Base-by-base conservation (phyloP, 2,329 filamentous ascomycete genomes). In the Aciculosporium take region DNA sequence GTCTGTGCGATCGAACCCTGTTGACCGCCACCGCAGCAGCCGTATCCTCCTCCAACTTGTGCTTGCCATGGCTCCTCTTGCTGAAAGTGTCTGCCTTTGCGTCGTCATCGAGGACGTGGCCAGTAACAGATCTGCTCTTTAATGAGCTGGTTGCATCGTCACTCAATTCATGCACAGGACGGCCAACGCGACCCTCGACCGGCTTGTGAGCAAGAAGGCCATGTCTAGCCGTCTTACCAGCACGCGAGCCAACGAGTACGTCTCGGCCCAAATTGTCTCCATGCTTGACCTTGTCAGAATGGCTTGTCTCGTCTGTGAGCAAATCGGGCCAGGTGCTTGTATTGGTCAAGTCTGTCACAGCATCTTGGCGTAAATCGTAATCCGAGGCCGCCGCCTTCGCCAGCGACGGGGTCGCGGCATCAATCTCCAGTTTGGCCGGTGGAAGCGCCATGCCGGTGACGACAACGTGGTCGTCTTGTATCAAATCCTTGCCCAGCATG, bases 351-450 rank as follows among this genome's bases (percentile, higher is more conserved):
- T 39, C 18, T 2, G 42, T 37, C 18, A 39, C 34, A n/a, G 42
- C 18, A 37, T 47, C 45, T 28, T 31, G 37, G 23, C 31, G 36
- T 23, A 49, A 23, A 6, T 27, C n/a, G 20, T 50, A 49, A n/a
- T 41, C 35, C 4, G 40, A 36, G 3, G 24, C 32, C 4, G 18
- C 18, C 7, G n/a, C 9, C 15, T 40, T 38, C 6, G 15, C 27
- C 17, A 25, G 9, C 21, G 27, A 3, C 7, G 41, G 29, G 10
- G 34, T 18, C 15, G 41, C 13, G 18, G 29, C 20, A 21, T 50
- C 46, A 6, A 39, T 31, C 17, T 40, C 37, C 6, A 52, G 28
- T 3, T 30, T n/a, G 23, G 51, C 48, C 3, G 38, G 28, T 12
- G 36, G 8, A 12, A n/a, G n/a, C 13, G 25, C 7, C 10, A 15